Base-by-base conservation (phyloP, 768 basidiomycete genomes). In the Lactifluus pinguis region DNA sequence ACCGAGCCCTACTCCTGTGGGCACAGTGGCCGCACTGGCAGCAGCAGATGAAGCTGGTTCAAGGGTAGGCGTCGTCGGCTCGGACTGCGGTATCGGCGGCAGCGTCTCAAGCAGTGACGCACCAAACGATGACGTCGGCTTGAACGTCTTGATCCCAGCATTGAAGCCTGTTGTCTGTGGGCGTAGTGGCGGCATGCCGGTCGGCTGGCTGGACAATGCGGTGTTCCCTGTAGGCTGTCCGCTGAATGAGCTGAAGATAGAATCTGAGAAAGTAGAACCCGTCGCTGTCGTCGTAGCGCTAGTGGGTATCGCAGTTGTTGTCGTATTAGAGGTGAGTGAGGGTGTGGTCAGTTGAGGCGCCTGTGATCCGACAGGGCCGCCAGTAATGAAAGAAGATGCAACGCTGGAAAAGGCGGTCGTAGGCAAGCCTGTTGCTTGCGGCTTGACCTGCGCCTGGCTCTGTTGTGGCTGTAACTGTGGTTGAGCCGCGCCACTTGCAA, bases 71-170 rank as follows among this genome's bases (percentile, higher is more conserved):
- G 82, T 82, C 6, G 73, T 73, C 0, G 80, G 72, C 3, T 72
- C 70, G 6, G 85, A 83, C 38, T 81, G 83, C 11, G 87, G 81
- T 57, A 92, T 83, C 6, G 90, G 77, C 2, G 92, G 92, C 29
- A 83, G 68, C 9, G 72, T 72, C 60, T 79, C 79, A 34, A 82
- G 69, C 2, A 82, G 68, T 17, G 75, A 72, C 30, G 77, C 77
- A n/a, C 82, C 82, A 63, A 83, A 83, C 9, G 75, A 76, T 6
- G 76, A 76, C 1, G 78, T 73, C 11, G 82, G 82, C 66, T 81
- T 80, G 76, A 83, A 83, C 3, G 78, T 72, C 68, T 81, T 81
- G 66, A 83, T 64, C 0, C 79, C 79, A 11, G 30, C 30, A 8
- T 71, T 75, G 62, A 76, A 80, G 4, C 82, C 82, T 1, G 82